Evolutionary conservation across 2,329 filamentous ascomycete species (phyloP), one percentile per base, ranked within the genome.

Genomic region (Grosmannia clavigera): DNA sequence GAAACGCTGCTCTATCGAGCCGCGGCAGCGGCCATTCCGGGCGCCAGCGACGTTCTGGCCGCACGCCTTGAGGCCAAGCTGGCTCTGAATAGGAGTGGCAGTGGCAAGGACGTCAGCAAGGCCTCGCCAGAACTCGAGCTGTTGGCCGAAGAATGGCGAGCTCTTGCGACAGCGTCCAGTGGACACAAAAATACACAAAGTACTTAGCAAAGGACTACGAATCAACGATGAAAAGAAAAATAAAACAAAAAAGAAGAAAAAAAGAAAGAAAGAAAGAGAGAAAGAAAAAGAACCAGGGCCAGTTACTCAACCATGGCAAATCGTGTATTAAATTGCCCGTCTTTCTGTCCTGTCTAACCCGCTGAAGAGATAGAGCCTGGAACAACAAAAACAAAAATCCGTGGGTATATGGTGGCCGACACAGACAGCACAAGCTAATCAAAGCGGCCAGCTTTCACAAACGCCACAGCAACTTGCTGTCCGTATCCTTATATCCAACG

Each of bases 21-120:
- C 7, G 73, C 72, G 0, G 60, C 70, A 3, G 69, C 68, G 29
- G 69, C 68, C 0, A 56, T 65, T 3, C 35, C 38, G 5, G 65
- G 65, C 2, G 71, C 72, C 29, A 50, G 12, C 22, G 25, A 38
- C 7, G 14, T 22, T 3, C 9, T 65, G 33, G 60, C 60, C 10
- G 66, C 66, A 61, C 54, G 59, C 43, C 56, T 61, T 29, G 58
- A 31, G 2, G 55, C 43, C 5, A 52, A 31, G 22, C 60, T 52
- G 19, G 38, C 43, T 1, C 22, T 60, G 46, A 53, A 65, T 65
- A 4, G 40, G 31, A 5, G 61, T 63, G 27, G 43, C 16, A 19
- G 40, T 19, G 40, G 40, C 40, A 43, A 19, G 40, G 40, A 55
- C 31, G 46, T 64, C 68, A 46, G 53, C 62, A 40, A 31, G 48